phyloP scores from a whole-genome alignment of 2,329 filamentous ascomycete species.

The Alternaria triticimaculans region DNA sequence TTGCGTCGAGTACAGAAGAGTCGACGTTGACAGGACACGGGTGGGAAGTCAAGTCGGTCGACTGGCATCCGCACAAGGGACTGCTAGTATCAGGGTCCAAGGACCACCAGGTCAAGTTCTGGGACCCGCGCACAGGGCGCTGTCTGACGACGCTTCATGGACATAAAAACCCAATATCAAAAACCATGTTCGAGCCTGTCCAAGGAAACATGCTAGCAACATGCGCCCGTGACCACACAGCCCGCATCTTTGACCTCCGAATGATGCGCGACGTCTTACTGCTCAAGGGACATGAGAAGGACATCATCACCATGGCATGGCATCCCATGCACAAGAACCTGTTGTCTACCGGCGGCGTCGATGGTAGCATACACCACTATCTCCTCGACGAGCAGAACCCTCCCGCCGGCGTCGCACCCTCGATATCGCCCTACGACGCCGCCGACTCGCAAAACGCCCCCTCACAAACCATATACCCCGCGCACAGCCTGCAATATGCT shows the following conservation, averaged over 20 bases:
- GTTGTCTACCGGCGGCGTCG: constrained; percentile 87
- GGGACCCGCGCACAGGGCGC: constrained; percentile 91
- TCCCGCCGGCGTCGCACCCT: constrained; percentile 73
- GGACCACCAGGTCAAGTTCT: constrained; percentile 95
- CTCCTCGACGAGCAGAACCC: constrained; percentile 94
- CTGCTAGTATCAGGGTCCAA: constrained; percentile 95
- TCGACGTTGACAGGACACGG: constrained; percentile 88
- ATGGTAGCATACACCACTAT: constrained; percentile 91
- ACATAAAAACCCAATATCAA: constrained; percentile 96
- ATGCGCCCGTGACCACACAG: constrained; percentile 90
- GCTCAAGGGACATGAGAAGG: constrained; percentile 93
- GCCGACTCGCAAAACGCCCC: constrained; percentile 79
- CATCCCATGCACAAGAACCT: constrained; percentile 91
- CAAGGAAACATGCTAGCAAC: constrained; percentile 87
- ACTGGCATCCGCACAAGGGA: constrained; percentile 97
- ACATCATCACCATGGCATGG: constrained; percentile 90
- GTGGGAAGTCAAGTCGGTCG: constrained; percentile 96
- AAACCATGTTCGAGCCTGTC: constrained; percentile 86
- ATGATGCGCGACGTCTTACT: constrained; percentile 99
- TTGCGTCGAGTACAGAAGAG: constrained; percentile 84
- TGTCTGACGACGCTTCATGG: constrained; percentile 94
- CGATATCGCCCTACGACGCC: constrained; percentile 83
- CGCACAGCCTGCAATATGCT: constrained; percentile 83
- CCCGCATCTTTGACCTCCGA: constrained; percentile 89
- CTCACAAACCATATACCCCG: constrained; percentile 89